Conservation (phyloP, 176 grass and related monocot genomes). For the Oryza glumipatula region DNA sequence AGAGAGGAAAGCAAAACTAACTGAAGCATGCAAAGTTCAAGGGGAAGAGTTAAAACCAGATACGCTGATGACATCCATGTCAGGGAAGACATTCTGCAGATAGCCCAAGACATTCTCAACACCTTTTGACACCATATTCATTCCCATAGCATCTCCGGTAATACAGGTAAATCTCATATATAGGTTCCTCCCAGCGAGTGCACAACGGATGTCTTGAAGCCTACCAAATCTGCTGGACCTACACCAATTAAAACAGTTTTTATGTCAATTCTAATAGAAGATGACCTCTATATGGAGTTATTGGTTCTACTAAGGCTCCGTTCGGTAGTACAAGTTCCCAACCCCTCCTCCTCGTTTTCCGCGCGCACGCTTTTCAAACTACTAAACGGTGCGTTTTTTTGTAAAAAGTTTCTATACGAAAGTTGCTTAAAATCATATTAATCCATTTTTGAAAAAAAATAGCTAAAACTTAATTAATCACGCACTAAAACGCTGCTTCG, state of each 20-base stretch:
- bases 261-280: conserved; percentile 29
- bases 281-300: neutral
- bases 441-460: too few species aligned
- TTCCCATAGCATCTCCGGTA: conserved; percentile 91
- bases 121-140: conserved; percentile 95
- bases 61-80: conserved; percentile 82
- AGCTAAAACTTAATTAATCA: too few species aligned
- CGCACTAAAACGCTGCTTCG: too few species aligned
- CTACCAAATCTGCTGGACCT: conserved; percentile 86
- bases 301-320: conserved; percentile 4
- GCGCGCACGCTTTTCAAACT: too few species aligned
- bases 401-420: too few species aligned
- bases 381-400: too few species aligned
- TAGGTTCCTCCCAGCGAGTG: conserved; percentile 82
- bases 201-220: conserved; percentile 65
- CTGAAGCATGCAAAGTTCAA: conserved; percentile 23
- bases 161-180: conserved; percentile 75
- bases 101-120: conserved; percentile 79
- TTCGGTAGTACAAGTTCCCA: too few species aligned
- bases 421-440: too few species aligned
- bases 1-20: conserved; percentile 5
- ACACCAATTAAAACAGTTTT: conserved; percentile 23
- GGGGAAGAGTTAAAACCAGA: conserved; percentile 61
- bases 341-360: too few species aligned
- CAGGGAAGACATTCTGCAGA: conserved; percentile 60